Conservation (phyloP, 1,284 basidiomycete species). For the Ganoderma lingzhi region DNA sequence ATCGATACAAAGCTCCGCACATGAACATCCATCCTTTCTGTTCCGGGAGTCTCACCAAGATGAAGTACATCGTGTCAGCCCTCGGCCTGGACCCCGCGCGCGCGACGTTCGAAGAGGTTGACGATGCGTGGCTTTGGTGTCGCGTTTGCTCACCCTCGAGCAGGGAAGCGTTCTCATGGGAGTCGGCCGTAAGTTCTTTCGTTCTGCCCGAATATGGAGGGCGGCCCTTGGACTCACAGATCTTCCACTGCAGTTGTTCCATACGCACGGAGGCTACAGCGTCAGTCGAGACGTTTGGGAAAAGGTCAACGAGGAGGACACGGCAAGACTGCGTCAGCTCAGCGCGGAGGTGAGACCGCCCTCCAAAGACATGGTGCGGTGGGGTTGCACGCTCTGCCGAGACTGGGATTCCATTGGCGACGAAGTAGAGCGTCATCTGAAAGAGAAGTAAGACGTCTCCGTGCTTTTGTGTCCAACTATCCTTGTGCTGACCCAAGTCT, state of each 20-base stretch:
- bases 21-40: background rate
- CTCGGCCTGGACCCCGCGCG: background rate
- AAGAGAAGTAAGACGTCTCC: background rate
- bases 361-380: background rate
- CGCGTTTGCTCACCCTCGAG: background rate
- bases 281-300: background rate
- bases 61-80: background rate
- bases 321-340: background rate
- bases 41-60: background rate
- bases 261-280: background rate
- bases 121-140: background rate
- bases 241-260: background rate
- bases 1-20: background rate
- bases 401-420: background rate
- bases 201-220: background rate
- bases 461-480: background rate
- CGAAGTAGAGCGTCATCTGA: background rate
- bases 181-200: background rate
- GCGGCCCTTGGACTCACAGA: background rate
- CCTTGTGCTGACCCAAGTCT: background rate
- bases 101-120: background rate
- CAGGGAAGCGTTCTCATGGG: background rate
- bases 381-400: background rate
- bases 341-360: background rate
- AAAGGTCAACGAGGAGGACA: background rate